Evolutionary conservation across 2,329 filamentous ascomycete genomes (phyloP), one percentile per base, ranked within the genome.

Genomic region (Shiraia sp.): DNA sequence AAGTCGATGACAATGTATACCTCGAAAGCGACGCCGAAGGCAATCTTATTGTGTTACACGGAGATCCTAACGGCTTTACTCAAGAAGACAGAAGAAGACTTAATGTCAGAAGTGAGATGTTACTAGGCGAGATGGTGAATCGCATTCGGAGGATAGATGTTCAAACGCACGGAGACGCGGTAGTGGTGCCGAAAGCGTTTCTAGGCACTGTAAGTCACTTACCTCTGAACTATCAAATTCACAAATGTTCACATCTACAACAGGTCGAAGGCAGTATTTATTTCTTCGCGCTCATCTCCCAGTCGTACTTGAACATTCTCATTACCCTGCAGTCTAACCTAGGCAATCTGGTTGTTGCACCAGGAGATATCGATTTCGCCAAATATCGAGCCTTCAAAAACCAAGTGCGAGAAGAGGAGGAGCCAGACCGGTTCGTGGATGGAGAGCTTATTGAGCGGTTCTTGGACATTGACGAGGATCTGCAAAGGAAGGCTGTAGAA

Each of bases 71-170:
- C 2, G 89, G 87, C 0, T 84, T 90, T 1, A 90, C 85, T 0
- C 78, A 80, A 1, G 85, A 93, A 37, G 90, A 96, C 55, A 80
- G 79, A 45, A 79, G 79, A 35, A 78, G 83, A 19, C 72, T 97
- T 52, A 79, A 88, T 29, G 77, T 90, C 4, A 88, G 82, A 1
- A 86, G 87, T 45, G 91, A 96, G 68, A 82, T 97, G 49, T 83
- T 86, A 31, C 76, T 99, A 8, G 91, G 93, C 1, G 92, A 99
- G 67, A 90, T 93, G 80, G 89, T 97, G 40, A 99, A 99, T 63
- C 81, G 83, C 23, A 95, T 97, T 40, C 81, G 86, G 15, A 81
- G 81, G 19, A 81, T 97, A 13, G 77, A 85, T 39, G 82, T 95
- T 8, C 77, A 82, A 19, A 75, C 82, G 3, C 78, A 78, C 13